Evolutionary conservation across 192 early-diverging fungal genomes (phyloP).

Genomic region (Geranomyces michiganensis): DNA sequence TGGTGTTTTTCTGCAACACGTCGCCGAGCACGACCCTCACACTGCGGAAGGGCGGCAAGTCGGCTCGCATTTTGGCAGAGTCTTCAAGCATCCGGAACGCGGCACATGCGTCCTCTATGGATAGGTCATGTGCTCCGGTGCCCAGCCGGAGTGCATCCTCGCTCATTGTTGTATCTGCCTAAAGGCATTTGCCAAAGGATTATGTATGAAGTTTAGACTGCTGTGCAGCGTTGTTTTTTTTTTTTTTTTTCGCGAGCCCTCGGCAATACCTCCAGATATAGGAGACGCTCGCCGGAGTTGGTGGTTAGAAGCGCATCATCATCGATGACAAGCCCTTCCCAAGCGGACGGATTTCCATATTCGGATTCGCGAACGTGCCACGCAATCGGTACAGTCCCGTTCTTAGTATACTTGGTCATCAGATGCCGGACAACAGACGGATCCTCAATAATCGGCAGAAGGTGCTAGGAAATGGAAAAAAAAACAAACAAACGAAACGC

Average conservation of each 20-base stretch:
- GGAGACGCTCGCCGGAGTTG: constrained; percentile 16
- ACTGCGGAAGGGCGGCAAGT: constrained; percentile 6
- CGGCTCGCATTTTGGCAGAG: background rate
- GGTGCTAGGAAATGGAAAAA: constrained; percentile 4
- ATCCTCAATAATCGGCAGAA: constrained; percentile 31
- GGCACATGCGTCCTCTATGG: constrained; percentile 29
- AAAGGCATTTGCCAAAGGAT: too few species aligned
- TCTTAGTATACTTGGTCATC: constrained; percentile 13
- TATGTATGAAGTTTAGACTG: background rate
- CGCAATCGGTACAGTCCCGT: constrained; percentile 22
- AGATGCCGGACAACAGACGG: constrained; percentile 11
- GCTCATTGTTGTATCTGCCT: constrained; percentile 29
- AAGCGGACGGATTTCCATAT: constrained; percentile 23
- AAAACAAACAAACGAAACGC: background rate
- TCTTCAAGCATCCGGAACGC: constrained; percentile 33
- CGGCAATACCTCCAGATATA: constrained; percentile 31
- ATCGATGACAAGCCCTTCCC: constrained; percentile 18
- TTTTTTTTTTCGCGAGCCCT: too few species aligned
- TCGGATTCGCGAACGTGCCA: constrained; percentile 23
- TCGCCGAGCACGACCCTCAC: constrained; percentile 24
- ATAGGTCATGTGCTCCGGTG: constrained; percentile 17
- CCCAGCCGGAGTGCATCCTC: constrained; percentile 27
- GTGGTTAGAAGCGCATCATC: constrained; percentile 19
- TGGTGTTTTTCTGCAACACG: constrained; percentile 21
- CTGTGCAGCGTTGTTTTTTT: background rate